Conservation (phyloP, 352 stramenopile species). For the Elongisporangium undulatum region DNA sequence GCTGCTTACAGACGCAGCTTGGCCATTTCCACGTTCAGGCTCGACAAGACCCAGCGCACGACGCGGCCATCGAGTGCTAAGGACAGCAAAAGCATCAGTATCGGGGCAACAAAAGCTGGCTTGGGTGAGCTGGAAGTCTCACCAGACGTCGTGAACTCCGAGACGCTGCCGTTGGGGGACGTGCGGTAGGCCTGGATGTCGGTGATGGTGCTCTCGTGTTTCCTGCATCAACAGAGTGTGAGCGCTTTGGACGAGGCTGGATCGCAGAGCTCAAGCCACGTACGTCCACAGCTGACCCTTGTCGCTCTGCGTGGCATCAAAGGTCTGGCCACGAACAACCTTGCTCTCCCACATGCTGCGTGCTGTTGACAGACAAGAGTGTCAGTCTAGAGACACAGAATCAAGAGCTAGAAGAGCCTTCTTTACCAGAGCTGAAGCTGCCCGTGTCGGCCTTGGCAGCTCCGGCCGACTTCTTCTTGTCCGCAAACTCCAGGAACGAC, state of each 20-base stretch:
- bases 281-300: slow-evolving; percentile 84
- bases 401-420: not conserved
- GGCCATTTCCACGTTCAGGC: slow-evolving; percentile 71
- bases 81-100: not conserved
- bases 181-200: slow-evolving; percentile 66
- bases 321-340: slow-evolving; percentile 76
- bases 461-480: slow-evolving; percentile 63
- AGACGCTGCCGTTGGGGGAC: slow-evolving; percentile 47
- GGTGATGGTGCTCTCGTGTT: slow-evolving; percentile 84
- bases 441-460: slow-evolving; percentile 53
- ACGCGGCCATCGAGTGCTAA: slow-evolving; percentile 78
- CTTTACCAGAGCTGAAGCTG: slow-evolving; percentile 66
- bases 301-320: slow-evolving; percentile 74
- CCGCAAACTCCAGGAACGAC: slow-evolving; percentile 69
- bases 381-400: not conserved
- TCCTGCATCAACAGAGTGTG: slow-evolving; percentile 27
- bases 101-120: not conserved
- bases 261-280: slow-evolving; percentile 7
- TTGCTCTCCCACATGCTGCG: slow-evolving; percentile 85
- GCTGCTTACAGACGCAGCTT: slow-evolving; percentile 72
- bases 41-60: slow-evolving; percentile 72
- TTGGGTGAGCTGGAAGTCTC: slow-evolving; percentile 5
- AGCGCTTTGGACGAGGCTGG: not conserved
- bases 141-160: slow-evolving; percentile 84
- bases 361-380: slow-evolving; percentile 21